phyloP scores from a whole-genome alignment of 208 protist species.

The Paratrypanosoma confusum region DNA sequence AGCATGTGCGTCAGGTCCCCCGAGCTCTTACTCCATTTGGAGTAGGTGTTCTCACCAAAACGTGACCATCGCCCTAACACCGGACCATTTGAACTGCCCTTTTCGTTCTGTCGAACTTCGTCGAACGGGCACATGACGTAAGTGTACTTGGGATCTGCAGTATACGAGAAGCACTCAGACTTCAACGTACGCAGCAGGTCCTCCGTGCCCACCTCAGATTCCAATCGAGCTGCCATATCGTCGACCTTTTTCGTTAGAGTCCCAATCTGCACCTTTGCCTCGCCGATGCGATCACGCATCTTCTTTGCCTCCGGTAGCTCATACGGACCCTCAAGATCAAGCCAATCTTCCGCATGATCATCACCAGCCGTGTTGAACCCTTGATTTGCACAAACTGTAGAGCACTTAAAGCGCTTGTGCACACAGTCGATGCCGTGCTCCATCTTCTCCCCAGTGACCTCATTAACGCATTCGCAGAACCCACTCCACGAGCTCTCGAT shows the following conservation, averaged over 20 bases:
- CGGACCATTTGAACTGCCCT: constrained; percentile 7
- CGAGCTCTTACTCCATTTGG: constrained; percentile 39
- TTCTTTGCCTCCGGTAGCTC: constrained; percentile 18
- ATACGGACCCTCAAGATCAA: constrained; percentile 16
- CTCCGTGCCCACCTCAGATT: constrained; percentile 21
- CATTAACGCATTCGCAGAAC: constrained; percentile 39
- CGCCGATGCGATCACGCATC: constrained; percentile 4
- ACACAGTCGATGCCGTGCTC: constrained; percentile 28
- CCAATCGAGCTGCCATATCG: constrained; percentile 8
- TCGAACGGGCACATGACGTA: constrained; percentile 50
- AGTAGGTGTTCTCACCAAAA: constrained; percentile 61
- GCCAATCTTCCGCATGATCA: constrained; percentile 1
- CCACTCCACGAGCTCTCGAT: constrained; percentile 23
- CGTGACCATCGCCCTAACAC: constrained; percentile 39
- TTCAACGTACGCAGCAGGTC: constrained; percentile 40
- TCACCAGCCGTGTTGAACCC: constrained; percentile 14
- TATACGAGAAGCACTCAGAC: constrained; percentile 29
- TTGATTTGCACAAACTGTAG: constrained; percentile 29
- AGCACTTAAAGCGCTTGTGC: constrained; percentile 29
- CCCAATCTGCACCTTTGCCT: constrained; percentile 14
- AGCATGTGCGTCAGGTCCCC: constrained; percentile 48
- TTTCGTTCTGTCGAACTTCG: constrained; percentile 23
- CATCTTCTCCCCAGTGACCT: not conserved
- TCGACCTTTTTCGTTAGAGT: constrained; percentile 2
- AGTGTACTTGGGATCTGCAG: constrained; percentile 34